phyloP scores from a whole-genome alignment of 352 stramenopile genomes.

The Saprolegnia diclina region DNA sequence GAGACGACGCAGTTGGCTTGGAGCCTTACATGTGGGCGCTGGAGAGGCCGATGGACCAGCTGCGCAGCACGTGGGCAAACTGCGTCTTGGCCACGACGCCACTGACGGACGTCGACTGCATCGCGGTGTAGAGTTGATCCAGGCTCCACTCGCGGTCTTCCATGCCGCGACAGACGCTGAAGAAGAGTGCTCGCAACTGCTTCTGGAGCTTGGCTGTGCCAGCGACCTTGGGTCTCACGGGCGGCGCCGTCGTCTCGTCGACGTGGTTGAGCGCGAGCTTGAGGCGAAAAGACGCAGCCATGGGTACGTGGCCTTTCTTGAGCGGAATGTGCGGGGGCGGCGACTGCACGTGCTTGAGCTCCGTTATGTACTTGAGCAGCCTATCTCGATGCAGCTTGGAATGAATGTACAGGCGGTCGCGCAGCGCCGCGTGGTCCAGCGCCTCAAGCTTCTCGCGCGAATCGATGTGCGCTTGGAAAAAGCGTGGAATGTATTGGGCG shows the following conservation, averaged over 20 bases:
- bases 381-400: conserved; percentile 23
- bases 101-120: background rate
- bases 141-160: conserved; percentile 7
- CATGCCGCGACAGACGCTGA: conserved; percentile 12
- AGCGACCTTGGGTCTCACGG: background rate
- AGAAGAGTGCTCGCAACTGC: conserved; percentile 21
- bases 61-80: conserved; percentile 10
- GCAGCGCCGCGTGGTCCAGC: conserved; percentile 6
- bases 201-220: background rate
- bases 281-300: conserved; percentile 6
- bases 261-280: conserved; percentile 7
- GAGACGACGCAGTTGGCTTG: background rate
- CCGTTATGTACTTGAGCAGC: conserved; percentile 2
- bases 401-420: conserved; percentile 1
- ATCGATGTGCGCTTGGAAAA: background rate
- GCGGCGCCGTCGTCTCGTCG: conserved; percentile 4
- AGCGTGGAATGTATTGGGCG: conserved; percentile 3
- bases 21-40: conserved; percentile 18
- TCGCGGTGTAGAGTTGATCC: background rate
- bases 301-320: background rate
- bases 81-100: conserved; percentile 1
- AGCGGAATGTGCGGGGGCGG: background rate
- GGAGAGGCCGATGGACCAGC: background rate
- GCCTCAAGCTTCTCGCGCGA: background rate
- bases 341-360: background rate